Conservation (phyloP, 2,329 filamentous ascomycete genomes). For the Chaetomiaceae sp. region DNA sequence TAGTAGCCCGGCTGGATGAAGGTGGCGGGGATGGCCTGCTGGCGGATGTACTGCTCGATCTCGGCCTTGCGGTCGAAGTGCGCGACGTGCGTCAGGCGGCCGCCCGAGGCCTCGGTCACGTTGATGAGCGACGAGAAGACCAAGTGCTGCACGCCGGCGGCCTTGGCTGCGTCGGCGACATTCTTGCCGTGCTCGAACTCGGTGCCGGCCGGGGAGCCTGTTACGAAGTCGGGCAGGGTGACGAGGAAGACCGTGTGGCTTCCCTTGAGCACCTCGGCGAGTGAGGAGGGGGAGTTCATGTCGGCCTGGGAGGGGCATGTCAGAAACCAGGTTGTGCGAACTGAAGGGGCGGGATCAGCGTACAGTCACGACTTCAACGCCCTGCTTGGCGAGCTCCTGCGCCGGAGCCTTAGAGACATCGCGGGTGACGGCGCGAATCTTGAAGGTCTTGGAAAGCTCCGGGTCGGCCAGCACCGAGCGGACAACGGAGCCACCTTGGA, state of each 20-base stretch:
- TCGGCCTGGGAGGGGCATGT: too few species aligned
- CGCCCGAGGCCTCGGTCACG: slow-evolving; percentile 24
- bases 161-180: slow-evolving; percentile 32
- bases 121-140: slow-evolving; percentile 30
- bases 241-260: slow-evolving; percentile 37
- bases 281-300: slow-evolving; percentile 31
- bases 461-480: slow-evolving; percentile 39
- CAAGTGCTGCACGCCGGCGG: slow-evolving; percentile 29
- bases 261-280: slow-evolving; percentile 33
- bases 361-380: slow-evolving; percentile 39
- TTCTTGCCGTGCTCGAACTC: slow-evolving; percentile 35
- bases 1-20: slow-evolving; percentile 50
- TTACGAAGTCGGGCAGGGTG: slow-evolving; percentile 14
- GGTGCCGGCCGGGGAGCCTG: neutral
- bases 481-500: slow-evolving; percentile 45
- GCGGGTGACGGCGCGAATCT: slow-evolving; percentile 42
- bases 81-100: slow-evolving; percentile 35
- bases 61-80: slow-evolving; percentile 54
- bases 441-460: slow-evolving; percentile 26
- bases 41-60: slow-evolving; percentile 48
- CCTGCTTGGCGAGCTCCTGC: slow-evolving; percentile 32
- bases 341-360: too few species aligned
- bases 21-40: slow-evolving; percentile 39
- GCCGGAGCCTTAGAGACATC: slow-evolving; percentile 36
- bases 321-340: too few species aligned